phyloP scores from a whole-genome alignment of 371 early-diverging fungal species.

The Lichtheimia ramosa region DNA sequence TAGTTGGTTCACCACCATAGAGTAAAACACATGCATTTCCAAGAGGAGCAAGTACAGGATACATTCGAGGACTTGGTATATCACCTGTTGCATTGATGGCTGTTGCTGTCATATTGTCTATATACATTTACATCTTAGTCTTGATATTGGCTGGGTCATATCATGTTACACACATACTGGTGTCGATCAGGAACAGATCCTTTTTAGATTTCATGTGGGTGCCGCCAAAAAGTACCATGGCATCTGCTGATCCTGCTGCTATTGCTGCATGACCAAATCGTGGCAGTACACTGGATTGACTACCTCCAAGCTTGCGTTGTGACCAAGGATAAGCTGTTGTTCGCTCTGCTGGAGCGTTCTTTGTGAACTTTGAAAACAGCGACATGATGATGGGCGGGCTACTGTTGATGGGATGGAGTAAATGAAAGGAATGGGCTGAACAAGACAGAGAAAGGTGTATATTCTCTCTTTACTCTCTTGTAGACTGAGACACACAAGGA shows the following conservation, averaged over 20 bases:
- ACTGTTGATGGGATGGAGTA: background rate
- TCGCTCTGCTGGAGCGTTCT: constrained; percentile 27
- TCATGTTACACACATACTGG: constrained; percentile 38
- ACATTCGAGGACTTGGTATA: constrained; percentile 30
- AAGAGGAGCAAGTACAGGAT: constrained; percentile 27
- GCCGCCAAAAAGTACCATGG: constrained; percentile 61
- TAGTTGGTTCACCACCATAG: constrained; percentile 43
- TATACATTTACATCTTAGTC: background rate
- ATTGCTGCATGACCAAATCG: constrained; percentile 62
- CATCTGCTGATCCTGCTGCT: constrained; percentile 36
- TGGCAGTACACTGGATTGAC: constrained; percentile 35
- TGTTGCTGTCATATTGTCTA: constrained; percentile 35
- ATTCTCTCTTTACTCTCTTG: no score
- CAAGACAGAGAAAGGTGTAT: no score
- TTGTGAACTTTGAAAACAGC: constrained; percentile 45
- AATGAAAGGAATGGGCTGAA: background rate
- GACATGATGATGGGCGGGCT: constrained; percentile 28
- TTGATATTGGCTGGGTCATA: no score
- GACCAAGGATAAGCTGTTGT: constrained; percentile 41
- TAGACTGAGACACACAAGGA: no score
- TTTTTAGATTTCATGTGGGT: constrained; percentile 43
- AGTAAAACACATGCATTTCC: constrained; percentile 30
- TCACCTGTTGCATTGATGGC: constrained; percentile 34
- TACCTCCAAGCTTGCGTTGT: constrained; percentile 41
- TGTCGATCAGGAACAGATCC: constrained; percentile 63